Evolutionary conservation across 306 rosid species (phyloP), one percentile per base, ranked within the genome.

Genomic region (Arachis stenosperma): DNA sequence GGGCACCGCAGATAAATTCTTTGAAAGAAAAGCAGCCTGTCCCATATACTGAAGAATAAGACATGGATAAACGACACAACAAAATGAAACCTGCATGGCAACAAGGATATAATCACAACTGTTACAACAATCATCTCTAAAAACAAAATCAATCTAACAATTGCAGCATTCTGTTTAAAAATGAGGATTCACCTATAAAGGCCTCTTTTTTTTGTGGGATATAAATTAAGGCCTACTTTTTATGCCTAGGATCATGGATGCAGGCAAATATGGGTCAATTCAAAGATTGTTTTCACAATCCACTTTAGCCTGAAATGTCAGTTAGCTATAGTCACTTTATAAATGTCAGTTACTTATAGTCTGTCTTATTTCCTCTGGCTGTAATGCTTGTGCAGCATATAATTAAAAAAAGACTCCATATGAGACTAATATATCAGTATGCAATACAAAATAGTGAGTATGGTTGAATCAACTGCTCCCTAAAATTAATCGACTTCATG

Each of bases 21-120:
- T 90, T 56, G 96, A 83, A 68, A 90, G 88, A 81, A 88, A 92
- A 55, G 92, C 96, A 78, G 98, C 94, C 84, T 92, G 98, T 36
- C 96, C 98, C 98, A 90, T 86, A 87, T 90, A 92, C 73, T 92
- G 96, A 81, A 92, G 87, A 78, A 90, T 73, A 66, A 92, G 81
- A 79, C 90, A 90, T 48, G 98, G 96, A 80, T 85, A 92, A 64
- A 90, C 75, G 66, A 92, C 64, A 75, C 79, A 82, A 60, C 50
- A 89, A 86, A 86, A 90, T 69, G 88, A 81, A 50, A 81, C 92
- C 98, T 92, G 90, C 85, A 82, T 27, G 71, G 69, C 22, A 61
- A 67, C 61, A 75, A 65, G 56, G 70, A 68, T 55, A 74, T 15
- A 42, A 59, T 67, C 54, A 69, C 53, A 73, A 56, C 27, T 65